Base-by-base conservation (phyloP, 345 rosid species). In the Erodium maritimum region DNA sequence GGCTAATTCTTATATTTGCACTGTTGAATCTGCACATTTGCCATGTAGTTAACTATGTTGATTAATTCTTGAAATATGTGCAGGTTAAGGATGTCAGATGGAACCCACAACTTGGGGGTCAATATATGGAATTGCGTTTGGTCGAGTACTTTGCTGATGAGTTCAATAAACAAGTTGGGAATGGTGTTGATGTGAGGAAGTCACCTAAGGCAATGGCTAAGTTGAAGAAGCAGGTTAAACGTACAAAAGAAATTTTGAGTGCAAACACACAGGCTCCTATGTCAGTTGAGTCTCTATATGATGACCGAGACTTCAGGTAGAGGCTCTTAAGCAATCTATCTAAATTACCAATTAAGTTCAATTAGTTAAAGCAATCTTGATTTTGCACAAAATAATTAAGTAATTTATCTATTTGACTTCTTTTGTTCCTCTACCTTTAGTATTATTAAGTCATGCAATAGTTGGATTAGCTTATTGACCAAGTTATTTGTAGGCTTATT, bases 1-100 rank as follows among this genome's bases (percentile, higher is more conserved):
- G 48, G 48, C 3, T 42, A n/a, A n/a, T n/a, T n/a, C n/a, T n/a
- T n/a, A n/a, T 42, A 13, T 14, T 3, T 16, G 12, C 17, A 42
- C 14, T 0, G 48, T 42, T 42, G 17, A 10, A 42, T 3, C 48
- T 42, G 48, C 17, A 42, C 48, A 42, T 42, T 0, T 29, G 37
- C 5, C 37, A 3, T 42, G 3, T 42, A 42, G 22, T 46, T 61
- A 21, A 4, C 52, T n/a, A n/a, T 73, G 45, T 16, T 51, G 21
- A 56, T 62, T 65, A 53, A 68, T 11, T 9, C 21, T 60, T 16
- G 23, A 50, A 11, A 42, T 42, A 42, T 54, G 23, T 69, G 57
- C 69, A 90, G 97, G 96, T 90, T 55, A 94, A 85, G 83, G 99
- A 94, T 81, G 97, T 94, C 63, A 94, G 95, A 78, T 94, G 99